Evolutionary conservation across 164 flowering plant genomes (phyloP).

Genomic region (Stephania cephalantha): DNA sequence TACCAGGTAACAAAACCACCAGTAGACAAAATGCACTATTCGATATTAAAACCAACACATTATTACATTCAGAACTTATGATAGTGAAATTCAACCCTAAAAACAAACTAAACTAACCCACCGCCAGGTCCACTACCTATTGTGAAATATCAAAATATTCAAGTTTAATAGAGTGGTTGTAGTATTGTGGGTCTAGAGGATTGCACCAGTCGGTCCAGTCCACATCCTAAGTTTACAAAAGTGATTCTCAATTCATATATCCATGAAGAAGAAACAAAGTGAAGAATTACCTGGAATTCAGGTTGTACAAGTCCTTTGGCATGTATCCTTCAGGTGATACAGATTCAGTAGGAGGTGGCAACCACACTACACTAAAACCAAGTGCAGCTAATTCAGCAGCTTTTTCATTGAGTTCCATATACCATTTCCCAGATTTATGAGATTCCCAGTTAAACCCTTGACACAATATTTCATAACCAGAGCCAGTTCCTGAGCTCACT

Average conservation of each 20-base stretch:
- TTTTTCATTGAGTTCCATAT: conserved; percentile 64
- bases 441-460: conserved; percentile 99
- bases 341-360: conserved; percentile 97
- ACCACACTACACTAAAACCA: conserved; percentile 84
- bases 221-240: neutral
- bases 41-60: neutral
- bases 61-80: neutral
- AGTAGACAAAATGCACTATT: neutral
- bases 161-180: neutral
- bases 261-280: neutral
- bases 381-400: conserved; percentile 63
- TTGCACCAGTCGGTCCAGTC: neutral
- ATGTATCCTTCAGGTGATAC: conserved; percentile 99
- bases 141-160: neutral
- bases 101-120: neutral
- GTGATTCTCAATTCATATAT: neutral
- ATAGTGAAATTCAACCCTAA: neutral
- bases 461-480: conserved; percentile 88
- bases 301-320: conserved; percentile 89
- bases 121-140: neutral
- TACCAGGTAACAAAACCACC: neutral
- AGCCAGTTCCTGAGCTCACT: conserved; percentile 72
- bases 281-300: conserved; percentile 76
- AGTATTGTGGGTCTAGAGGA: neutral
- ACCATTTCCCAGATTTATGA: conserved; percentile 93